Percentiles rank a stretch among this genome's conserved stretches.
phyloP scores from a whole-genome alignment of 2,329 filamentous ascomycete genomes.

The Cercospora berteroae region DNA sequence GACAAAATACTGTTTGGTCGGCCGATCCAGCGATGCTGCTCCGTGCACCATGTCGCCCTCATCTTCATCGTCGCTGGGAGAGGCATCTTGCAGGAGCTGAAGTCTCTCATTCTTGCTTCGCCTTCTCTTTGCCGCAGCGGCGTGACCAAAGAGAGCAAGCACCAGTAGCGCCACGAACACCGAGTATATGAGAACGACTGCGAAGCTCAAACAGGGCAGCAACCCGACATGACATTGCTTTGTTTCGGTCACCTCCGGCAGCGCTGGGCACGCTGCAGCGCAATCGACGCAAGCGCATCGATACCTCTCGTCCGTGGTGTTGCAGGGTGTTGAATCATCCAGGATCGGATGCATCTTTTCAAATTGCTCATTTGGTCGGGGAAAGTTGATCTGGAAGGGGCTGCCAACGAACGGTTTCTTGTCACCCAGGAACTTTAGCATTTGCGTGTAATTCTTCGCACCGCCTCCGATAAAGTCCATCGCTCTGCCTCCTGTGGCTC shows the following conservation, averaged over 20 bases:
- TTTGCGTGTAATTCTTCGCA: conserved; percentile 81
- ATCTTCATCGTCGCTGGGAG: conserved; percentile 87
- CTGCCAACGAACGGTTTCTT: conserved; percentile 83
- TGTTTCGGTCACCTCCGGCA: conserved; percentile 70
- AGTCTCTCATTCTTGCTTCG: conserved; percentile 75
- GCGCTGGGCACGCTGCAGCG: conserved; percentile 75
- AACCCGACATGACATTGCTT: conserved; percentile 78
- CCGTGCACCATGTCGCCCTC: conserved; percentile 81
- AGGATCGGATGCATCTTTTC: conserved; percentile 69
- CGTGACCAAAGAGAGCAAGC: conserved; percentile 67
- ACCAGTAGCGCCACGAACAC: conserved; percentile 68
- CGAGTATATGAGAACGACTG: conserved; percentile 82
- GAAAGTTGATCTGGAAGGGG: conserved; percentile 98
- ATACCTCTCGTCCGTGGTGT: conserved; percentile 80
- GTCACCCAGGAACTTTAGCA: conserved; percentile 89
- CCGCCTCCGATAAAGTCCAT: conserved; percentile 96
- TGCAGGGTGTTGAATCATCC: conserved; percentile 79
- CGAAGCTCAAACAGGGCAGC: conserved; percentile 91
- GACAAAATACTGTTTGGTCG: conserved; percentile 74
- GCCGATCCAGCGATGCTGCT: conserved; percentile 73
- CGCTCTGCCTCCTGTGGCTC: conserved; percentile 85
- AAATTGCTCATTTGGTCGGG: conserved; percentile 58
- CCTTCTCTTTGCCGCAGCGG: conserved; percentile 71
- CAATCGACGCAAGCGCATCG: conserved; percentile 94
- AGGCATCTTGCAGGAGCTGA: conserved; percentile 80